Percentiles rank a stretch among this genome's conserved stretches.
Conservation (phyloP, 345 rosid species). For the Eucalyptus polyanthemos region DNA sequence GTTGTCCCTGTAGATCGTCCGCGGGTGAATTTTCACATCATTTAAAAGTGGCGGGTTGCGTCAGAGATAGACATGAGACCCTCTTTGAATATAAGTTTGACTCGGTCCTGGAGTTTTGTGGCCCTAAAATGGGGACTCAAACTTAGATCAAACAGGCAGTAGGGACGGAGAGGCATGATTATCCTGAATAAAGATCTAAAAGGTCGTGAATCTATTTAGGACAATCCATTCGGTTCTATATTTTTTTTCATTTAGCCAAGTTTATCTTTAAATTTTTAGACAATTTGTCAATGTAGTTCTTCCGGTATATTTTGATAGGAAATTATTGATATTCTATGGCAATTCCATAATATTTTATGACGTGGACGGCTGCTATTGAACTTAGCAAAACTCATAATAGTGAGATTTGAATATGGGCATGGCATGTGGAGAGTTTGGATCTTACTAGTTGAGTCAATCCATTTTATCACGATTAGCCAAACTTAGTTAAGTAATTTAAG, state of each 20-base stretch:
- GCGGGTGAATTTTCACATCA: neutral
- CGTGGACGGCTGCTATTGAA: too few relatives aligned
- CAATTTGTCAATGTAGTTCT: neutral
- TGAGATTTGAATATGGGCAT: too few relatives aligned
- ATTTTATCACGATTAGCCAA: too few relatives aligned
- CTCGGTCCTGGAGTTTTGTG: neutral
- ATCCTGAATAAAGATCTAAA: fast-evolving
- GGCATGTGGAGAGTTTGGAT: too few relatives aligned
- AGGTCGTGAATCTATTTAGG: neutral
- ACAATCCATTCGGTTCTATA: fast-evolving
- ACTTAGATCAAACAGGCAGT: too few relatives aligned
- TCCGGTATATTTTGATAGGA: fast-evolving
- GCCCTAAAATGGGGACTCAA: neutral
- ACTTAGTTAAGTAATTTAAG: too few relatives aligned
- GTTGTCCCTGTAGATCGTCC: neutral
- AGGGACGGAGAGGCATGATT: neutral
- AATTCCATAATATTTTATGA: too few relatives aligned
- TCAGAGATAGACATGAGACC: neutral
- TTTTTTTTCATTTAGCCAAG: neutral
- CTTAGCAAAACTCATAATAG: too few relatives aligned
- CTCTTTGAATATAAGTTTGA: neutral
- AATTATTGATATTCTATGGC: too few relatives aligned
- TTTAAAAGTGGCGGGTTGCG: neutral
- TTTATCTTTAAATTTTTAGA: neutral
- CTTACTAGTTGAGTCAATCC: too few relatives aligned